Conservation (phyloP, 805 yeast genomes). For the Candida vartiovaarae region DNA sequence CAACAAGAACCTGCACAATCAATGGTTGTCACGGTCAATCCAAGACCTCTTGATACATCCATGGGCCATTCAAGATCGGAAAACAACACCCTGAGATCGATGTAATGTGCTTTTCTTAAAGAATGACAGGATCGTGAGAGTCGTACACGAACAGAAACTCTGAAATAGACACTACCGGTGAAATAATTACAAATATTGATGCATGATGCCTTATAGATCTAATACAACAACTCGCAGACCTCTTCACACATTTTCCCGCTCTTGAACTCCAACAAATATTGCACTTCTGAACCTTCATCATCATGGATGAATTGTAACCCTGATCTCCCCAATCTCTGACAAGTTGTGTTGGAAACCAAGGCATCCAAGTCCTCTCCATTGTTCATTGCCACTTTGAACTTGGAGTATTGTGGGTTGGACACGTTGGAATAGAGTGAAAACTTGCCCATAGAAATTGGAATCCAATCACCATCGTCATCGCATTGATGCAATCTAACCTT, state of each 20-base stretch:
- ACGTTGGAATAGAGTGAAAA: constrained; percentile 16
- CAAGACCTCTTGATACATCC: too few species aligned
- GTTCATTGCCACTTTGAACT: constrained; percentile 9
- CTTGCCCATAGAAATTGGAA: constrained; percentile 19
- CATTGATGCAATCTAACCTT: constrained; percentile 19
- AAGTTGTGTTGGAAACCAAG: constrained; percentile 12
- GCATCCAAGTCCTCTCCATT: constrained; percentile 3
- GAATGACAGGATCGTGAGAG: too few species aligned
- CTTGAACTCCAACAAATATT: constrained; percentile 21
- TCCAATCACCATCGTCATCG: constrained; percentile 21
- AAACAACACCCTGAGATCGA: too few species aligned
- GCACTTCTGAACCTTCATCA: constrained; percentile 16
- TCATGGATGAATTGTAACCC: constrained; percentile 16
- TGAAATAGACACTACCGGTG: not conserved
- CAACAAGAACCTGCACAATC: too few species aligned
- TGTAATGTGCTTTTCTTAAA: too few species aligned
- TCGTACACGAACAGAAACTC: not conserved
- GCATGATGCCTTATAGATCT: not conserved
- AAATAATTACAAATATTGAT: not conserved
- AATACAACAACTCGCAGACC: constrained; percentile 13
- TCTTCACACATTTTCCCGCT: constrained; percentile 16
- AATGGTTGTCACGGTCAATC: too few species aligned
- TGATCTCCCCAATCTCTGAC: constrained; percentile 19
- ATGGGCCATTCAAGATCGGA: too few species aligned
- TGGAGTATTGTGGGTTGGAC: constrained; percentile 16